Evolutionary conservation across 176 grass and related monocot species (phyloP), one percentile per base, ranked within the genome.

Genomic region (Lolium multiflorum): DNA sequence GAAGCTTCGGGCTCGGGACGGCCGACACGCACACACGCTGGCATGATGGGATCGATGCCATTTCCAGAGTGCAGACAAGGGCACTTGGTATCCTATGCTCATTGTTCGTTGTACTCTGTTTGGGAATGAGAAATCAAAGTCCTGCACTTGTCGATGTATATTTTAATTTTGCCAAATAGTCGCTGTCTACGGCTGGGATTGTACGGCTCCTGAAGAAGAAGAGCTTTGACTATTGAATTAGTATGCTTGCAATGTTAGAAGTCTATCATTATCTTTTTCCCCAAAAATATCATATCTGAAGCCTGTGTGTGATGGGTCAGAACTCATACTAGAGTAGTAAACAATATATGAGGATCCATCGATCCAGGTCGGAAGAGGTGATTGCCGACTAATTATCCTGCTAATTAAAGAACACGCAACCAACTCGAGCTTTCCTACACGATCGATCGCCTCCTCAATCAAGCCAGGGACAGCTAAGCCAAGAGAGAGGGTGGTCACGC

Each of bases 161-260:
- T 28, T 28, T n/a, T n/a, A n/a, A 35, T 35, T 43, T 43, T 43
- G 41, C 4, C 41, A 43, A 43, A 43, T 43, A 43, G 41, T 43
- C 7, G 41, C 41, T 69, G n/a, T 3, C 20, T 82, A 82, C 71
- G 48, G 71, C 47, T 0, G 28, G 41, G n/a, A 9, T 16, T 73
- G 75, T 65, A 84, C 66, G 81, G 81, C 31, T 6, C 0, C 2
- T 7, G 26, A 35, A 35, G 18, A n/a, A n/a, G n/a, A 48, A 58
- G 52, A 46, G 41, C 4, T 52, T 1, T 86, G 88, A 82, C 88
- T 77, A 77, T 22, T 48, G 82, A 49, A 51, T 1, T 3, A 35
- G 63, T 31, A 31, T 11, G 58, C 60, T 24, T 59, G 49, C 37
- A 50, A 41, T 59, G 0, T 28, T 28, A 28, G 0, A 69, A 22